Evolutionary conservation across 176 grass and related monocot genomes (phyloP).

Genomic region (Aegilops speltoides): DNA sequence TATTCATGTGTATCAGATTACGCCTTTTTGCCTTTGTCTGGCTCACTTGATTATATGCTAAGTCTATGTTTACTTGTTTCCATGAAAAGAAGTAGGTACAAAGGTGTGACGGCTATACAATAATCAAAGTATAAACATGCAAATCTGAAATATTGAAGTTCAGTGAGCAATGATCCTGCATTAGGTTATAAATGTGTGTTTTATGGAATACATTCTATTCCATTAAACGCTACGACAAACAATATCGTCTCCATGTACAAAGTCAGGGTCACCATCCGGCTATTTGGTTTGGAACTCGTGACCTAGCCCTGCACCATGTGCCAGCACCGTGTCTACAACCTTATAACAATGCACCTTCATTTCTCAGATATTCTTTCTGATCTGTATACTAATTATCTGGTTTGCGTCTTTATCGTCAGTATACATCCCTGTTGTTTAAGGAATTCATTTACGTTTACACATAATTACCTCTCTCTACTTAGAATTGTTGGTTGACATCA

Average conservation of each 20-base stretch:
- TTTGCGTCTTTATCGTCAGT: not conserved
- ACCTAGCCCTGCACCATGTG: too few relatives aligned
- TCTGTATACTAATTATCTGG: not conserved
- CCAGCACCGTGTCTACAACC: too few relatives aligned
- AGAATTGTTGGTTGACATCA: slow-evolving; percentile 6
- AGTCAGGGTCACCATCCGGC: too few relatives aligned
- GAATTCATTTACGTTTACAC: not conserved
- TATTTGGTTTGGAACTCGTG: too few relatives aligned
- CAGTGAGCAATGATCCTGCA: not conserved
- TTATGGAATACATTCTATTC: not conserved
- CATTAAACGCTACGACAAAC: not conserved
- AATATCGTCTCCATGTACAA: too few relatives aligned
- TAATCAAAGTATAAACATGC: not conserved
- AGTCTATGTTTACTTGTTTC: not conserved
- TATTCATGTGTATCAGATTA: slow-evolving; percentile 25
- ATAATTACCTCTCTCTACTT: not conserved
- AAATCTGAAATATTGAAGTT: not conserved
- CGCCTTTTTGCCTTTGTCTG: slow-evolving; percentile 3
- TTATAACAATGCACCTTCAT: not conserved
- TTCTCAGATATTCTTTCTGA: not conserved
- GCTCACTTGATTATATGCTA: slow-evolving; percentile 13
- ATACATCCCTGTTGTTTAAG: not conserved
- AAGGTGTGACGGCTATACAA: not conserved
- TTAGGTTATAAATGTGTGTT: not conserved
- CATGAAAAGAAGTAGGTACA: not conserved